Percentiles rank a stretch among this genome's conserved stretches.
These are phyloP conservation scores for Aspergillus steynii DNA, from an alignment of 495 filamentous ascomycete species.

Conservation along the genomic window DNA sequence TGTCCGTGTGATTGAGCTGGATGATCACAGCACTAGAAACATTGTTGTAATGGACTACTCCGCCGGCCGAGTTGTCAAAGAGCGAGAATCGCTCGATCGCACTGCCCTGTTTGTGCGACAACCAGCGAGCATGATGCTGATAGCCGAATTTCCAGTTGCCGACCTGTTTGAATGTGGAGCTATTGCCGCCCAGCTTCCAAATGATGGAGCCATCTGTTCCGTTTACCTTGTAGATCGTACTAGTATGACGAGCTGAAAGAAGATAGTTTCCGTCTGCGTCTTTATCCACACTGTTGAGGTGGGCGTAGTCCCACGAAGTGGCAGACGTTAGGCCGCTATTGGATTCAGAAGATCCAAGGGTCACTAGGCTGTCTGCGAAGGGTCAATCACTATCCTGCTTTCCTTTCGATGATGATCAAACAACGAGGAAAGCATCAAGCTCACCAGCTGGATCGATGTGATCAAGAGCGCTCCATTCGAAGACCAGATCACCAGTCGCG, in stretches of 20 bases:
- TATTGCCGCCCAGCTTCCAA: slow-evolving; percentile 50
- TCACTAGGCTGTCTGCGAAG: neutral
- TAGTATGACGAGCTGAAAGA: slow-evolving; percentile 49
- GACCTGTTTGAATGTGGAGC: slow-evolving; percentile 26
- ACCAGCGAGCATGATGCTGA: slow-evolving; percentile 54
- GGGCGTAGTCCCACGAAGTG: slow-evolving; percentile 47
- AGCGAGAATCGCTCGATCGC: slow-evolving; percentile 39
- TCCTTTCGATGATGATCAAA: slow-evolving; percentile 9
- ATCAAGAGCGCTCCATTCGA: slow-evolving; percentile 37
- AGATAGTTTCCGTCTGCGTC: slow-evolving; percentile 49
- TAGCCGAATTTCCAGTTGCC: slow-evolving; percentile 38
- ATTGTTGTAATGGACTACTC: slow-evolving; percentile 7
- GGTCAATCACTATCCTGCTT: slow-evolving; percentile 34
- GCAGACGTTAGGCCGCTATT: slow-evolving; percentile 29
- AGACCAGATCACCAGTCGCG: slow-evolving; percentile 31
- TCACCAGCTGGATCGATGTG: slow-evolving; percentile 34
- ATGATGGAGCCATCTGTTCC: slow-evolving; percentile 50
- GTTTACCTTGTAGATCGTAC: slow-evolving; percentile 40
- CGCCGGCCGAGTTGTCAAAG: slow-evolving; percentile 44
- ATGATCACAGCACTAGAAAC: slow-evolving; percentile 49
- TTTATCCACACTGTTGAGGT: slow-evolving; percentile 57
- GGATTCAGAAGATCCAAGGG: neutral
- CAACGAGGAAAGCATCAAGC: neutral
- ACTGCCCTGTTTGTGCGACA: slow-evolving; percentile 30
- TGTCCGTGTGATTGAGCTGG: slow-evolving; percentile 38